These are phyloP conservation scores for Mortierella alpina DNA, from an alignment of 192 early-diverging fungal species.

Conservation along the genomic window DNA sequence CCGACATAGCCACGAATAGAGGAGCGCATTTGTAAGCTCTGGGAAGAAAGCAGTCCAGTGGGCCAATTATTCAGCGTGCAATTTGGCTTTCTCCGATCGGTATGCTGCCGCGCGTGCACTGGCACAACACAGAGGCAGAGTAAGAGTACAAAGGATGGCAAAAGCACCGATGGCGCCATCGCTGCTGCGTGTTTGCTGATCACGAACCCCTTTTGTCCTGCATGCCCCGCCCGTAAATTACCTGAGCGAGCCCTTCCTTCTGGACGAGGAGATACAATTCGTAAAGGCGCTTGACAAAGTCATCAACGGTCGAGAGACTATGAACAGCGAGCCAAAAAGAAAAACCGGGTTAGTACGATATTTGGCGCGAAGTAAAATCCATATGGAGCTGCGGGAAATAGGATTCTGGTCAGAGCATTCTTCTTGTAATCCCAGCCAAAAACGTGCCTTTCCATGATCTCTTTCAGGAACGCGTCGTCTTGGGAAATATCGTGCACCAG, in stretches of 20 bases:
- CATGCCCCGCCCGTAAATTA: conserved; percentile 14
- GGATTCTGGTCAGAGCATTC: too few relatives aligned
- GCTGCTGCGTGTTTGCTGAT: not conserved
- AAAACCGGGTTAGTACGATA: conserved; percentile 5
- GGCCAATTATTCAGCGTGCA: conserved; percentile 9
- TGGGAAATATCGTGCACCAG: conserved; percentile 82
- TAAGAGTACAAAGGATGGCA: not conserved
- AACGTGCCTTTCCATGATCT: conserved; percentile 74
- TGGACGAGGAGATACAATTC: conserved; percentile 78
- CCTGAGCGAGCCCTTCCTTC: conserved; percentile 69
- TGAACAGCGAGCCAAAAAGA: not conserved
- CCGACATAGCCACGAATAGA: not conserved
- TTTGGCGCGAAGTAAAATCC: too few relatives aligned
- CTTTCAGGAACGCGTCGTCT: conserved; percentile 81
- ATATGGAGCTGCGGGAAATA: too few relatives aligned
- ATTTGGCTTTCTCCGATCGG: not conserved
- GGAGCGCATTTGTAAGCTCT: conserved; percentile 15
- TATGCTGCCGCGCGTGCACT: not conserved
- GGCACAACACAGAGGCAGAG: not conserved
- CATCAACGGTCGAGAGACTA: conserved; percentile 82
- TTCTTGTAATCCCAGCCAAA: not conserved
- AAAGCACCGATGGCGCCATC: conserved; percentile 28
- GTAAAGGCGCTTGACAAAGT: conserved; percentile 83
- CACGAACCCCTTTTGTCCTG: not conserved
- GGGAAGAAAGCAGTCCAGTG: conserved; percentile 17